Conservation (phyloP, 176 grass and related monocot species). For the Aegilops speltoides region DNA sequence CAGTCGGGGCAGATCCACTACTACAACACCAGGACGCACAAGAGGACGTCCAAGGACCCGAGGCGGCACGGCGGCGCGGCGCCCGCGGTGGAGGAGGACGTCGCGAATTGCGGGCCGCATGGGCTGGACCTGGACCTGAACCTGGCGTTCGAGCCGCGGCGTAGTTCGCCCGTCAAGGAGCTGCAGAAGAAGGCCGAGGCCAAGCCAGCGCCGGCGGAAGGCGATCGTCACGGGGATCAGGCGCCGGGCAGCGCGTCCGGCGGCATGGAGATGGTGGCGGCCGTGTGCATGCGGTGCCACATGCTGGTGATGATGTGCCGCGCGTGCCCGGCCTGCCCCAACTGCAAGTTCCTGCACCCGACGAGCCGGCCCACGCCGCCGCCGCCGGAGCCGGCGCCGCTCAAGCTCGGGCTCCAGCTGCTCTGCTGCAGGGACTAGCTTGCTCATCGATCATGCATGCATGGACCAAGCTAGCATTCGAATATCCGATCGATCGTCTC, state of each 20-base stretch:
- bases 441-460: not conserved
- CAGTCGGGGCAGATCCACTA: constrained; percentile 84
- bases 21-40: constrained; percentile 92
- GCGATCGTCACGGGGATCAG: not conserved
- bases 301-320: constrained; percentile 90
- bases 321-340: constrained; percentile 71
- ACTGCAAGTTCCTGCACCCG: constrained; percentile 92
- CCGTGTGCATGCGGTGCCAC: constrained; percentile 85
- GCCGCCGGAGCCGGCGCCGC: constrained; percentile 28
- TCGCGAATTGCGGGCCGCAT: constrained; percentile 4
- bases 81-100: constrained; percentile 20
- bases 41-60: constrained; percentile 72
- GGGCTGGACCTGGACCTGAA: constrained; percentile 83
- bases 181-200: not conserved
- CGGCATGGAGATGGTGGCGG: constrained; percentile 77
- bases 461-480: not conserved
- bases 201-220: not conserved
- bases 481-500: not conserved
- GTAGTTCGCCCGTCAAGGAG: not conserved
- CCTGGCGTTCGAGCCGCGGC: constrained; percentile 57
- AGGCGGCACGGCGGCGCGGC: constrained; percentile 17
- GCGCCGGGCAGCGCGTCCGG: not conserved
- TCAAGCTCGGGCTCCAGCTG: constrained; percentile 61
- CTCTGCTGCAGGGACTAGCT: constrained; percentile 77
- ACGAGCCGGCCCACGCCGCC: not conserved